phyloP scores from a whole-genome alignment of 805 yeast genomes.

The Metschnikowia drakensbergensis region DNA sequence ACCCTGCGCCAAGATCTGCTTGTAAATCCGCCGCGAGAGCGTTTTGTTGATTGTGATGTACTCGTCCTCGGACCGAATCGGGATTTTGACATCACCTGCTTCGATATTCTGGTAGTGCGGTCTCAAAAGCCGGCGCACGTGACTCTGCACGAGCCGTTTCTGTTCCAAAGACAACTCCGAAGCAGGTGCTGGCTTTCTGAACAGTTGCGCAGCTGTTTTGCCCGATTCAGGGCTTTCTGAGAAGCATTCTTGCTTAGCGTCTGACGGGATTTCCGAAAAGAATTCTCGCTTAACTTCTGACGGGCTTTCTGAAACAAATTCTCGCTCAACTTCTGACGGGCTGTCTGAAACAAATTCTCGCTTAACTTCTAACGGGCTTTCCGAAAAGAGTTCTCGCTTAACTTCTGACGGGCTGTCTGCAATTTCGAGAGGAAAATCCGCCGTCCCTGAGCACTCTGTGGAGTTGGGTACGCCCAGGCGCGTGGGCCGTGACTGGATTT shows the following conservation, averaged over 20 bases:
- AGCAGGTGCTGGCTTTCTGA: too few species aligned
- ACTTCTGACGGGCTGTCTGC: neutral
- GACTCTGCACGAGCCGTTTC: constrained; percentile 53
- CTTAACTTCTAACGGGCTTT: too few species aligned
- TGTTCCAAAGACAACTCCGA: constrained; percentile 35
- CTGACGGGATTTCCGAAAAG: too few species aligned
- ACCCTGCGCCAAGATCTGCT: constrained; percentile 19
- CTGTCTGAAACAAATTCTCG: too few species aligned
- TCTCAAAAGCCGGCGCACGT: constrained; percentile 51
- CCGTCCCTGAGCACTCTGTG: neutral
- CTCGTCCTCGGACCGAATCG: constrained; percentile 28
- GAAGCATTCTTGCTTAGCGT: too few species aligned
- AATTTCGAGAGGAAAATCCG: neutral
- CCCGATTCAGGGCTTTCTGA: too few species aligned
- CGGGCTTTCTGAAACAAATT: too few species aligned
- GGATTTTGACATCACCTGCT: neutral
- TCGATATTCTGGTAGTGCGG: constrained; percentile 37
- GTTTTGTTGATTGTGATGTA: constrained; percentile 61
- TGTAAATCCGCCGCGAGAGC: constrained; percentile 59
- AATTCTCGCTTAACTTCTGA: too few species aligned
- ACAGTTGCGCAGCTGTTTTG: too few species aligned
- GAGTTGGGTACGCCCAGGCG: neutral
- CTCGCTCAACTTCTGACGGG: too few species aligned
- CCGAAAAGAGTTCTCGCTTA: too few species aligned
- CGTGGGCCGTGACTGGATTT: constrained; percentile 13